Percentiles rank a stretch among this genome's conserved stretches.
phyloP scores from a whole-genome alignment of 805 yeast species.

The Sugiyamaella qingdaonensis region DNA sequence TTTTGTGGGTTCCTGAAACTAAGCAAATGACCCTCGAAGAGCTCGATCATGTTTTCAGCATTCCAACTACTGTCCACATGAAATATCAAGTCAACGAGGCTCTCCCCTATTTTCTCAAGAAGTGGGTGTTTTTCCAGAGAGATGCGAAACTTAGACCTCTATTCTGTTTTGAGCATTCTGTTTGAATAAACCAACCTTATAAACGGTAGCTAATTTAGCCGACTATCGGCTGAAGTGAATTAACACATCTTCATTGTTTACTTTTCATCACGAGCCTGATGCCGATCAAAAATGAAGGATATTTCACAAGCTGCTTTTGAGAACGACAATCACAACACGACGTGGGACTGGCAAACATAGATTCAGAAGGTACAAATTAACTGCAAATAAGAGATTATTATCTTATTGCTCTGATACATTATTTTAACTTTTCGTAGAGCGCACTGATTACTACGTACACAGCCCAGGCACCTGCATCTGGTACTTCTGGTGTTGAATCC shows the following conservation, averaged over 20 bases:
- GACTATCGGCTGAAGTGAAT: too few species aligned
- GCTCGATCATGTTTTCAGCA: constrained; percentile 65
- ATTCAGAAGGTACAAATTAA: too few species aligned
- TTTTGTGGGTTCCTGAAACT: constrained; percentile 56
- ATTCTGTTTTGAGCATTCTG: constrained; percentile 13
- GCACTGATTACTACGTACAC: constrained; percentile 4
- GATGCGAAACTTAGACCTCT: constrained; percentile 10
- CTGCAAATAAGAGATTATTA: background rate
- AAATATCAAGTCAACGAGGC: constrained; percentile 33
- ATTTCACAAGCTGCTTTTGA: too few species aligned
- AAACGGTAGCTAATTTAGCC: too few species aligned
- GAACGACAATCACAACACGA: too few species aligned
- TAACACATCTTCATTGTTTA: too few species aligned
- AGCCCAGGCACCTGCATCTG: constrained; percentile 83
- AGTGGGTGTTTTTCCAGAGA: constrained; percentile 11
- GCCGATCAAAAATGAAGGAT: too few species aligned
- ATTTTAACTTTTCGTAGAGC: background rate
- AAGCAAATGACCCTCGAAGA: constrained; percentile 69
- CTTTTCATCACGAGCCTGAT: too few species aligned
- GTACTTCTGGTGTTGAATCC: constrained; percentile 48
- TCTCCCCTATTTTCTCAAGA: constrained; percentile 15
- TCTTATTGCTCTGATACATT: background rate
- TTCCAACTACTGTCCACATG: constrained; percentile 51
- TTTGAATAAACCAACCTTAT: too few species aligned
- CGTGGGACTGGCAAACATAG: too few species aligned